Percentiles rank a stretch among this genome's conserved stretches.
Conservation (phyloP, 805 yeast species). For the Nakazawaea wickerhamii region DNA sequence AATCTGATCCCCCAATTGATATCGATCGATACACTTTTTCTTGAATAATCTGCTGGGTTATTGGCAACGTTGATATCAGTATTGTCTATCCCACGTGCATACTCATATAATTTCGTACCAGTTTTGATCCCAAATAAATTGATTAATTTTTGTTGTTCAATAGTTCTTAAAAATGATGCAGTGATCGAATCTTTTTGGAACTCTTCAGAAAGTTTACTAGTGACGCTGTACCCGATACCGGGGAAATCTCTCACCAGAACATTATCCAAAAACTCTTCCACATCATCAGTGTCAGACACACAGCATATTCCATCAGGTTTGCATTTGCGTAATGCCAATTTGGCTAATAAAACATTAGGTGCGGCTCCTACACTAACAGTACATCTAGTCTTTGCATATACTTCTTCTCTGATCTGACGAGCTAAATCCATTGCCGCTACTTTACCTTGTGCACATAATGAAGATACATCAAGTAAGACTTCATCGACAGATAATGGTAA, state of each 20-base stretch:
- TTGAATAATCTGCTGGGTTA: conserved; percentile 43
- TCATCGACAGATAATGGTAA: conserved; percentile 91
- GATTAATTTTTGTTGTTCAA: conserved; percentile 34
- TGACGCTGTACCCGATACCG: conserved; percentile 54
- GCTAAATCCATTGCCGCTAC: conserved; percentile 24
- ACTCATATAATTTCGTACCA: conserved; percentile 57
- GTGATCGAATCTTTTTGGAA: conserved; percentile 22
- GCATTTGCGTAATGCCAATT: conserved; percentile 63
- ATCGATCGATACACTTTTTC: conserved; percentile 82
- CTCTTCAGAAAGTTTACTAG: conserved; percentile 37
- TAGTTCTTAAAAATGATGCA: conserved; percentile 33
- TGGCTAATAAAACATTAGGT: conserved; percentile 68
- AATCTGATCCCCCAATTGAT: conserved; percentile 89
- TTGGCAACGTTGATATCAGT: conserved; percentile 50
- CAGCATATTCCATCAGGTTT: conserved; percentile 66
- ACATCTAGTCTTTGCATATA: conserved; percentile 48
- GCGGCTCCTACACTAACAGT: conserved; percentile 80
- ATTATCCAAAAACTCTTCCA: conserved; percentile 29
- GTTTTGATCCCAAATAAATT: conserved; percentile 60
- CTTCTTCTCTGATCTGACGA: conserved; percentile 31
- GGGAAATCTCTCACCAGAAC: conserved; percentile 44
- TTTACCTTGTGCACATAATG: conserved; percentile 15
- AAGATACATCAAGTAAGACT: conserved; percentile 64
- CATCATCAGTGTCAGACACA: conserved; percentile 22
- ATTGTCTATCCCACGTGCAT: conserved; percentile 62